These are phyloP conservation scores for Sclerotinia trifoliorum DNA, from an alignment of 2,329 filamentous ascomycete species.

Conservation along the genomic window DNA sequence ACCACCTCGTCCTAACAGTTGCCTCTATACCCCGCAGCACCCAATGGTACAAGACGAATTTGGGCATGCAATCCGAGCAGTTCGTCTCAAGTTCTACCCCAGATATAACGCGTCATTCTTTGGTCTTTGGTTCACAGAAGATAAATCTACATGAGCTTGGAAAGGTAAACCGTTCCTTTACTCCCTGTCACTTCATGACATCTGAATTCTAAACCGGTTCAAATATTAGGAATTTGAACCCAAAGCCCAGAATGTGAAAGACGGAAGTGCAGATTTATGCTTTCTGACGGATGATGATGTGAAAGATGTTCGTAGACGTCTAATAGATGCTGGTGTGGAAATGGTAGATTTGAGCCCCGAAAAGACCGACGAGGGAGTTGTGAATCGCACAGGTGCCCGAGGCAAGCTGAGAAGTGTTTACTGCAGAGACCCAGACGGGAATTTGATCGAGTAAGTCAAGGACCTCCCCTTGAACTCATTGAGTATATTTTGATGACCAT, in stretches of 20 bases:
- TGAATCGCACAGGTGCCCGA: slow-evolving; percentile 55
- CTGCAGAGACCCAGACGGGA: slow-evolving; percentile 60
- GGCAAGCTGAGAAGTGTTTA: slow-evolving; percentile 58
- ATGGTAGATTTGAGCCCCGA: slow-evolving; percentile 42
- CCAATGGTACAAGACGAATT: slow-evolving; percentile 53
- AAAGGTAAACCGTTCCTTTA: slow-evolving; percentile 34
- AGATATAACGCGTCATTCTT: slow-evolving; percentile 47
- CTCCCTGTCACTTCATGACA: background rate
- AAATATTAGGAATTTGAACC: slow-evolving; percentile 53
- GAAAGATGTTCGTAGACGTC: slow-evolving; percentile 45
- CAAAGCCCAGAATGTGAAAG: slow-evolving; percentile 52
- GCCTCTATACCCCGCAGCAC: slow-evolving; percentile 49
- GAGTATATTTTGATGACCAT: slow-evolving; percentile 5
- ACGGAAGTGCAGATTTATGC: slow-evolving; percentile 59
- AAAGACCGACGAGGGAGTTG: slow-evolving; percentile 48
- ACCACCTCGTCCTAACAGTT: slow-evolving; percentile 62
- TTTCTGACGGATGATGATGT: slow-evolving; percentile 56
- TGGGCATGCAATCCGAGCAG: slow-evolving; percentile 56
- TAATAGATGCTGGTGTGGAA: slow-evolving; percentile 47
- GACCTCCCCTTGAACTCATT: background rate
- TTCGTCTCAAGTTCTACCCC: slow-evolving; percentile 48
- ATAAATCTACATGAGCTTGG: slow-evolving; percentile 60
- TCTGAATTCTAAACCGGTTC: background rate
- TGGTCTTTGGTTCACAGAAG: slow-evolving; percentile 58
- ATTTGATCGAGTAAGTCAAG: slow-evolving; percentile 55